These are phyloP conservation scores for Parathielavia appendiculata DNA, from an alignment of 495 filamentous ascomycete genomes.

Conservation along the genomic window DNA sequence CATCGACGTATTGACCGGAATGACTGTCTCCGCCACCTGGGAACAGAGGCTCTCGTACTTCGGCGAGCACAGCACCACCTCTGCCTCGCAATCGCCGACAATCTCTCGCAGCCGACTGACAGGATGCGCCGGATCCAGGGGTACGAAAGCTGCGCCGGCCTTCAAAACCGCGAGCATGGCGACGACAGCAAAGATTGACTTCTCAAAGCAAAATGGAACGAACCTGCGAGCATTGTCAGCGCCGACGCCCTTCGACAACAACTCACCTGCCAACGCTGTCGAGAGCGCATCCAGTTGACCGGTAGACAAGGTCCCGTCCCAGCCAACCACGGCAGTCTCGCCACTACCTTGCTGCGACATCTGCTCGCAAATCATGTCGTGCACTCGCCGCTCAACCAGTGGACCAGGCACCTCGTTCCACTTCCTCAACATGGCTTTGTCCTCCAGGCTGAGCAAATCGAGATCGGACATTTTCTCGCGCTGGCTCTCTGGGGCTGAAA, in stretches of 20 bases:
- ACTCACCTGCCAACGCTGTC: conserved; percentile 33
- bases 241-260: conserved; percentile 20
- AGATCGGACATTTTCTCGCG: conserved; percentile 20
- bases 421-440: conserved; percentile 14
- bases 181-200: conserved; percentile 44
- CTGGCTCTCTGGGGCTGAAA: conserved; percentile 10
- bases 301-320: conserved; percentile 22
- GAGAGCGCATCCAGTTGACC: conserved; percentile 22
- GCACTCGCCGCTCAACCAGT: conserved; percentile 44
- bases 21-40: conserved; percentile 14
- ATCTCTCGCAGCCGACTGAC: conserved; percentile 40
- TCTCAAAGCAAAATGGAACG: conserved; percentile 47
- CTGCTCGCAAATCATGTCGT: conserved; percentile 48
- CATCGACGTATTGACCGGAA: conserved; percentile 14
- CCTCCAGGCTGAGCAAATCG: conserved; percentile 16
- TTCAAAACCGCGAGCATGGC: conserved; percentile 44
- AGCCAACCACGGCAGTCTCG: conserved; percentile 17
- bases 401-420: conserved; percentile 25
- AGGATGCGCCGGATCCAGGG: conserved; percentile 53
- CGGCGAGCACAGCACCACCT: conserved; percentile 29
- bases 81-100: conserved; percentile 25
- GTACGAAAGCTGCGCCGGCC: conserved; percentile 46
- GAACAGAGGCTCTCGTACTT: conserved; percentile 11
- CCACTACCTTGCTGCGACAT: conserved; percentile 1
- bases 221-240: conserved; percentile 30